Base-by-base conservation (phyloP, 2,329 filamentous ascomycete species). In the Aspergillus quadricinctus region DNA sequence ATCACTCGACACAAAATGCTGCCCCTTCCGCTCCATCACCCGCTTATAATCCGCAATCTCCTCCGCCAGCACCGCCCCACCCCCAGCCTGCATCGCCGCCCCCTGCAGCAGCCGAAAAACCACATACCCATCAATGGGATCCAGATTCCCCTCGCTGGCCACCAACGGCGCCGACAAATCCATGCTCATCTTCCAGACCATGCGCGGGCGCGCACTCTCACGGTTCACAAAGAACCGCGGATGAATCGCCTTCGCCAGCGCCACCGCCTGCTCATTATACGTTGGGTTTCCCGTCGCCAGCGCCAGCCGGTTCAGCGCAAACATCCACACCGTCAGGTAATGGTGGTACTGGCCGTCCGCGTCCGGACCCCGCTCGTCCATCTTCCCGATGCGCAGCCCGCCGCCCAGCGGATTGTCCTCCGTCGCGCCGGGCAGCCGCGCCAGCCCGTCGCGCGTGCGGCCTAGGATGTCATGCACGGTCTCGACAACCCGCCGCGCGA, bases 321-420 rank as follows among this genome's bases (percentile, higher is more conserved):
- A 85, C 82, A 85, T 84, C 83, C 83, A 86, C 4, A 85, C 64
- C 0, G 82, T 85, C 21, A 85, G 72, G 60, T 85, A 85, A 62
- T 85, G 83, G 61, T 84, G 81, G 57, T 86, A 85, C 65, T 86
- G 83, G 2, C 83, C 83, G 65, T 86, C 83, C 7, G 77, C 74
- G 52, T 85, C 82, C 1, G 72, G 64, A 0, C 82, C 82, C 0
- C 58, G 54, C 11, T 73, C 81, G 2, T 78, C 72, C 11, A 75
- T 58, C 65, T 85, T 86, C 27, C 83, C 83, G 57, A 85, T 85
- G 0, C 83, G 75, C 40, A 86, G 67, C 0, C 83, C 83, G 2
- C 83, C 83, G 2, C 71, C 71, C 0, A 86, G 66, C 0, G 82
- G 82, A 43, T 80, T 75, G 2, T 69, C 65, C 28, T 83, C 79